Base-by-base conservation (phyloP, 2,329 filamentous ascomycete genomes). In the Graphilbum sp. region DNA sequence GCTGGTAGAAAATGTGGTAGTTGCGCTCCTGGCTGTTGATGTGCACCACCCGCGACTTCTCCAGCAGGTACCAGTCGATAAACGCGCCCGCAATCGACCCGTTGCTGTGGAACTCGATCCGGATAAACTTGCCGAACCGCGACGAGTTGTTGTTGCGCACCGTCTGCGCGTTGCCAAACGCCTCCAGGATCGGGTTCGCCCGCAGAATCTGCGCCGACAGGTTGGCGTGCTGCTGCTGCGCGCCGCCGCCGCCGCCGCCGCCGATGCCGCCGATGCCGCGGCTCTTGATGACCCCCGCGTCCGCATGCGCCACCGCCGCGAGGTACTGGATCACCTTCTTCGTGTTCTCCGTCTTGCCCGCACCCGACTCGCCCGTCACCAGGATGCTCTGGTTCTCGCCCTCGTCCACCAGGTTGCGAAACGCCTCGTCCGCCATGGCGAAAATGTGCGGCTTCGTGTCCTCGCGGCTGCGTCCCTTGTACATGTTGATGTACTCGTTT, bases 241-340 rank as follows among this genome's bases (percentile, higher is more conserved):
- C 6, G n/a, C n/a, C n/a, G n/a, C n/a, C n/a, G n/a, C n/a, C n/a
- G n/a, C n/a, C n/a, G n/a, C n/a, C n/a, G n/a, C n/a, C n/a, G n/a
- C n/a, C n/a, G n/a, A n/a, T n/a, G n/a, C n/a, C n/a, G n/a, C n/a
- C n/a, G 21, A 24, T 5, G 6, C 21, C 21, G 21, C 21, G 21
- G 21, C 21, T 11, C 21, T 24, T 24, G 11, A 6, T 11, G 21
- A 9, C 5, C 5, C 5, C 15, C n/a, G 38, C 11, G 42, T 96
- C 88, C 0, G 83, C 75, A 32, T 83, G 81, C 10, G 90, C 90
- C 34, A 98, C 90, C 2, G 90, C 86, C 13, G 90, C 90, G 32
- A 98, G 74, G 53, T 98, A 98, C 52, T 98, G 92, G 39, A 98
- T 98, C 48, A 98, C 90, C 57, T 98, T 98, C 55, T 98, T 98